Evolutionary conservation across 1,284 basidiomycete genomes (phyloP), one percentile per base, ranked within the genome.

Genomic region (Agroathelia rolfsii): DNA sequence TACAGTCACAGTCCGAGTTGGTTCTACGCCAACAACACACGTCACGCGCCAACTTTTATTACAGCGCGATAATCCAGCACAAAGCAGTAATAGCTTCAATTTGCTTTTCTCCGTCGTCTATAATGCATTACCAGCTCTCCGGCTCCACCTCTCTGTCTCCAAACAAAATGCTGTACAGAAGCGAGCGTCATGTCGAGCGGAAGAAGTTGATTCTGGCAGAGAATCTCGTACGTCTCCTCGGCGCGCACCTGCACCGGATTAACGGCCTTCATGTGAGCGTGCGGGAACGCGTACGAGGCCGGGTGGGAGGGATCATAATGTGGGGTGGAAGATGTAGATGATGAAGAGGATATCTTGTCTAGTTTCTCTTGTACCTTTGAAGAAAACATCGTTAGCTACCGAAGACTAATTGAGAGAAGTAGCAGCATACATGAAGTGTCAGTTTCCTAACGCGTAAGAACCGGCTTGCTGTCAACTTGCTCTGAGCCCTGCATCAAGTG

Each of bases 151-250:
- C n/a, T n/a, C 42, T 80, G 78, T 48, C 73, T 70, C 88, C 89
- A 88, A 37, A 90, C 69, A 48, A 78, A 94, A 55, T 90, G 86
- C 41, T 85, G 74, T 34, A 92, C 80, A 18, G 82, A 81, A 3
- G 84, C 92, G 20, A 97, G 68, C 9, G 87, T 94, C 75, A 93
- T 87, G 38, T 82, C 74, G 17, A 83, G 61, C 16, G 88, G 82
- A 18, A 97, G 64, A 8, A 86, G 61, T 19, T 70, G 61, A 42
- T 87, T 80, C 47, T 86, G 88, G 56, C 90, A 95, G 22, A 94
- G 53, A 26, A 97, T 76, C 59, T 97, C 90, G 50, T 92, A 82
- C 24, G 69, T 48, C 27, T 92, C 82, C 46, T 93, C 87, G 2
- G 83, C 72, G 24, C 19, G 37, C 38, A 12, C 38, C 41, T 32